Evolutionary conservation across 75 land plant species (phyloP).

Genomic region (Selaginella moellendorffii): DNA sequence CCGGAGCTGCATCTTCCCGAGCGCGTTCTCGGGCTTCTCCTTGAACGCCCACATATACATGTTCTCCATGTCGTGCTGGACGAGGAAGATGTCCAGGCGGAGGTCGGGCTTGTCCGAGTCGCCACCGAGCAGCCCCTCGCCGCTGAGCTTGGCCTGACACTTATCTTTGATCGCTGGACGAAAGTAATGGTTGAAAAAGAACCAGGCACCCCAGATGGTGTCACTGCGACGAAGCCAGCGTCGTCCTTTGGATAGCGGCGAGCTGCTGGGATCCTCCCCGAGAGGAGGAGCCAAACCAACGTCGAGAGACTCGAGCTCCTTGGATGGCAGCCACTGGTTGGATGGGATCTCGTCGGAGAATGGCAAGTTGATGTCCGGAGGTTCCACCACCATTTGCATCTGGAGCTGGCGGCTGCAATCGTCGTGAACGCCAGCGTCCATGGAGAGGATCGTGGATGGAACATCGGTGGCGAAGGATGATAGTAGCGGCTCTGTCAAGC

Average conservation of each 20-base stretch:
- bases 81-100: slow-evolving; percentile 57
- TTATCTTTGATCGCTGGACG: slow-evolving; percentile 56
- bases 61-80: slow-evolving; percentile 97
- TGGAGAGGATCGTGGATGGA: slow-evolving; percentile 52
- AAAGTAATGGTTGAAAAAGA: slow-evolving; percentile 83
- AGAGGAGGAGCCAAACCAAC: slow-evolving; percentile 14
- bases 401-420: too few relatives aligned
- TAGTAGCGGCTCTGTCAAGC: slow-evolving; percentile 3
- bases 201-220: slow-evolving; percentile 59
- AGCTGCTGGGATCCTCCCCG: too few relatives aligned
- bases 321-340: slow-evolving; percentile 1
- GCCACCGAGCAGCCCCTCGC: slow-evolving; percentile 31
- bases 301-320: slow-evolving; percentile 6
- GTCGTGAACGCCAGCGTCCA: slow-evolving; percentile 40
- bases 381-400: slow-evolving; percentile 12
- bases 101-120: slow-evolving; percentile 67
- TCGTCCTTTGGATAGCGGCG: slow-evolving; percentile 4
- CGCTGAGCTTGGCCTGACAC: slow-evolving; percentile 39
- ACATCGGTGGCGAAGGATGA: slow-evolving; percentile 10
- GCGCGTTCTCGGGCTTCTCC: slow-evolving; percentile 70
- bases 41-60: slow-evolving; percentile 99
- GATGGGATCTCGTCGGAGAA: slow-evolving; percentile 14
- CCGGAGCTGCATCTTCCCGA: slow-evolving; percentile 92
- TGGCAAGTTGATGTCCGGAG: slow-evolving; percentile 63
- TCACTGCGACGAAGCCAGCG: slow-evolving; percentile 5